These are phyloP conservation scores for Royoungia palumana DNA, from an alignment of 768 basidiomycete genomes.

Conservation along the genomic window DNA sequence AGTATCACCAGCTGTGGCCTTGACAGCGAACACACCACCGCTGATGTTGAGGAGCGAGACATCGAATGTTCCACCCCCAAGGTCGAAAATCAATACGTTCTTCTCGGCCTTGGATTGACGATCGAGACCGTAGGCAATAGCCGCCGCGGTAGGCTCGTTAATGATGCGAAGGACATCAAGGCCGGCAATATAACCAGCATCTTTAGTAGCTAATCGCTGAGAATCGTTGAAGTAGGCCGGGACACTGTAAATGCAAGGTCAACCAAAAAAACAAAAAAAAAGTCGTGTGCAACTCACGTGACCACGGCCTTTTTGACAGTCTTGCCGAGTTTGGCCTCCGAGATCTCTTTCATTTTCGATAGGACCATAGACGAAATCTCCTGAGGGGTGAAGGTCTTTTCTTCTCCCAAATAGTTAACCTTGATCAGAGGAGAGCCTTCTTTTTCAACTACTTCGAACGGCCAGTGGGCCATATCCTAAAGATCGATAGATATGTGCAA, in stretches of 20 bases:
- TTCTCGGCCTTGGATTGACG: conserved; percentile 92
- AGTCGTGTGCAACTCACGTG: conserved; percentile 58
- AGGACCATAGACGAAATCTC: conserved; percentile 99
- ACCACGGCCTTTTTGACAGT: conserved; percentile 98
- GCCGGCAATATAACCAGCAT: conserved; percentile 96
- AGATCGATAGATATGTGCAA: conserved; percentile 5
- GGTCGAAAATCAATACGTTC: conserved; percentile 99
- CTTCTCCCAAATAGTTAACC: conserved; percentile 92
- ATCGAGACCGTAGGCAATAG: conserved; percentile 98
- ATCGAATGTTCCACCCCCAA: conserved; percentile 99
- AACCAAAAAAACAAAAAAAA: conserved; percentile 1
- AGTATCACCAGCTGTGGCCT: conserved; percentile 99
- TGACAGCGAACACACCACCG: conserved; percentile 98
- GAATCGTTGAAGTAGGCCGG: conserved; percentile 99
- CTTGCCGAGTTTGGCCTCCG: conserved; percentile 98
- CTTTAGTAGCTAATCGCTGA: conserved; percentile 98
- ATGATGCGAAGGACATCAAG: conserved; percentile 99
- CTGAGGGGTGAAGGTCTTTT: conserved; percentile 95
- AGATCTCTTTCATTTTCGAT: conserved; percentile 99
- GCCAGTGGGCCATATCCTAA: conserved; percentile 96
- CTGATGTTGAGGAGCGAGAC: conserved; percentile 97
- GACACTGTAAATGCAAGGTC: conserved; percentile 47
- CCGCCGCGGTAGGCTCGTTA: conserved; percentile 99
- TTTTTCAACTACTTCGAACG: conserved; percentile 94
- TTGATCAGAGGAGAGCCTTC: conserved; percentile 97